Percentiles rank a stretch among this genome's conserved stretches.
phyloP scores from a whole-genome alignment of 805 yeast genomes.

The Saccharomyces kudriavzevii region DNA sequence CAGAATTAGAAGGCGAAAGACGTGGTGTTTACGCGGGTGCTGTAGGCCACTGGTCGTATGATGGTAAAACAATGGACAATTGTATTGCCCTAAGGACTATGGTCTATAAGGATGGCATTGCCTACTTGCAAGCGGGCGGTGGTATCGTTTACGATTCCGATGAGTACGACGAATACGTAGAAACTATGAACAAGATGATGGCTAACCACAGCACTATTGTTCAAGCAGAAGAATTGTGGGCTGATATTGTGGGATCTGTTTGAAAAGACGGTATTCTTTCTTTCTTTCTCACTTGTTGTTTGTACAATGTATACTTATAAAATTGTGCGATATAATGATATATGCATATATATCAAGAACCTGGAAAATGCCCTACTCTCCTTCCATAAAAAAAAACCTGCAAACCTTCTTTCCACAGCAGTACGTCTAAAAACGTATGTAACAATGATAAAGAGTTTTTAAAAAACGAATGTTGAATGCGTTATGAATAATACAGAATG shows the following conservation, averaged over 20 bases:
- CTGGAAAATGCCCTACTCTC: not conserved
- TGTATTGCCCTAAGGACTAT: conserved; percentile 96
- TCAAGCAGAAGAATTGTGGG: conserved; percentile 84
- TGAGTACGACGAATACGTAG: conserved; percentile 89
- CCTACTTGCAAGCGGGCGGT: conserved; percentile 97
- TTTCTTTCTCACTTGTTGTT: not conserved
- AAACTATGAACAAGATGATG: conserved; percentile 94
- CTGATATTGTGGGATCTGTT: conserved; percentile 33
- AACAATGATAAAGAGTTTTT: not conserved
- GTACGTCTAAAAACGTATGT: not conserved
- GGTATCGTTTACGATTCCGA: conserved; percentile 95
- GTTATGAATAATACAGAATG: conserved; percentile 18
- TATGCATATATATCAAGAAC: not conserved
- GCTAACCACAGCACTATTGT: conserved; percentile 85
- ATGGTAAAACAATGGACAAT: conserved; percentile 90
- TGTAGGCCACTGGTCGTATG: conserved; percentile 96
- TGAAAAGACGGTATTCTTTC: not conserved
- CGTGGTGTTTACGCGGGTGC: conserved; percentile 98
- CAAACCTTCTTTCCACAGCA: too few relatives aligned
- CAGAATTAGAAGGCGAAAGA: conserved; percentile 81
- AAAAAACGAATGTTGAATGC: conserved; percentile 32
- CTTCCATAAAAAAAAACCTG: too few relatives aligned
- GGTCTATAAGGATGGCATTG: conserved; percentile 85
- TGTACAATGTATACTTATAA: too few relatives aligned
- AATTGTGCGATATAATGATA: not conserved